Evolutionary conservation across 164 flowering plant genomes (phyloP).

Genomic region (Stephania cephalantha): DNA sequence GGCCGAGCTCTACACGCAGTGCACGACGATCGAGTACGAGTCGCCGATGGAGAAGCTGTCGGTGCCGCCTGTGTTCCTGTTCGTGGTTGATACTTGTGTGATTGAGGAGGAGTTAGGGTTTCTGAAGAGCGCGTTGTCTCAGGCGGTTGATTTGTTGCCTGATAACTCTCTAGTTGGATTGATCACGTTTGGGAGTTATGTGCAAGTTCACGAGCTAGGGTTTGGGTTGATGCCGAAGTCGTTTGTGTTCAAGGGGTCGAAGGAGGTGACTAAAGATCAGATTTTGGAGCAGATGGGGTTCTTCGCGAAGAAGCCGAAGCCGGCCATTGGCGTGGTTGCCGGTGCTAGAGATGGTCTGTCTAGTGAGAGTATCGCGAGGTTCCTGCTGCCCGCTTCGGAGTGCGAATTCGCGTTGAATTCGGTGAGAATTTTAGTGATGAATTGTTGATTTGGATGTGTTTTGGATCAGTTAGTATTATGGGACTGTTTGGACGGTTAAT

Average conservation of each 20-base stretch:
- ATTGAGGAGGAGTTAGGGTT: conserved; percentile 82
- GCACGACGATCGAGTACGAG: conserved; percentile 78
- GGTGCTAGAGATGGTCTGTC: conserved; percentile 80
- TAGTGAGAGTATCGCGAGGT: conserved; percentile 62
- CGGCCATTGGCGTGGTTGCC: conserved; percentile 65
- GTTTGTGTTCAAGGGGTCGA: conserved; percentile 78
- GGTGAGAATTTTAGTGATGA: conserved; percentile 26
- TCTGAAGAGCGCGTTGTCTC: conserved; percentile 60
- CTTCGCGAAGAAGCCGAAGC: conserved; percentile 65
- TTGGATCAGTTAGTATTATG: not conserved
- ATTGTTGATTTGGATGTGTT: not conserved
- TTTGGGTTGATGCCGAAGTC: conserved; percentile 59
- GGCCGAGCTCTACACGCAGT: conserved; percentile 81
- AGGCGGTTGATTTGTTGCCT: conserved; percentile 70
- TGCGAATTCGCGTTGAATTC: conserved; percentile 79
- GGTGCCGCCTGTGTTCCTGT: conserved; percentile 54
- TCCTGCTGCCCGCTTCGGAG: conserved; percentile 80
- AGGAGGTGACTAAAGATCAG: conserved; percentile 71
- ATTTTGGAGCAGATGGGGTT: conserved; percentile 80
- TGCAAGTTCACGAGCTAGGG: conserved; percentile 88
- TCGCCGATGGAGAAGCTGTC: conserved; percentile 22
- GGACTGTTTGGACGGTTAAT: not conserved
- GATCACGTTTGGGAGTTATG: conserved; percentile 78
- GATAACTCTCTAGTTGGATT: conserved; percentile 77
- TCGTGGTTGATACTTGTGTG: conserved; percentile 75